A percentile compares a stretch with the other conserved stretches of the same genome.
Evolutionary conservation across 768 basidiomycete species (phyloP).

Genomic region (Clathrus columnatus): DNA sequence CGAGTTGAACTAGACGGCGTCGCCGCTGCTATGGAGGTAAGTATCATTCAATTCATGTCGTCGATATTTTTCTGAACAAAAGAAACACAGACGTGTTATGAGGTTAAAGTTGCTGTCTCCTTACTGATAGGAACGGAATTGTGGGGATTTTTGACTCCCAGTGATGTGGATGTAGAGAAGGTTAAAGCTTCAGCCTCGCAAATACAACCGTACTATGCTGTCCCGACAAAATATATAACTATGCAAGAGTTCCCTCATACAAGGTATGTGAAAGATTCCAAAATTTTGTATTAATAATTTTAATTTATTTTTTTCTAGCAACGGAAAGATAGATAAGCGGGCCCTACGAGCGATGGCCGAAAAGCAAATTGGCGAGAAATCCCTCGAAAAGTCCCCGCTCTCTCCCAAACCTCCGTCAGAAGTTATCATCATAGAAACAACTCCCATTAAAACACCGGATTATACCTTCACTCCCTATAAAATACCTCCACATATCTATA

Average conservation of each 20-base stretch:
- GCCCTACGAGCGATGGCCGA: conserved; percentile 16
- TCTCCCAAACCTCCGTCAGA: neutral
- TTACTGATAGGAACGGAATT: conserved; percentile 43
- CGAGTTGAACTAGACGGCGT: conserved; percentile 58
- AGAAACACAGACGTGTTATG: conserved; percentile 28
- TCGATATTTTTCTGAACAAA: neutral
- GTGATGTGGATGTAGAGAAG: conserved; percentile 25
- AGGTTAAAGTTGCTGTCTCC: conserved; percentile 39
- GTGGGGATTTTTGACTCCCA: conserved; percentile 48
- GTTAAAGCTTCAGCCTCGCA: conserved; percentile 38
- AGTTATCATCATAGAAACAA: neutral
- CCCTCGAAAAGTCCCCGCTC: neutral
- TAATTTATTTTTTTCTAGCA: conserved; percentile 22
- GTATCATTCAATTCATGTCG: neutral
- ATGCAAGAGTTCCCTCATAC: conserved; percentile 46
- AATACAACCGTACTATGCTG: conserved; percentile 52
- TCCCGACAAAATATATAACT: conserved; percentile 37
- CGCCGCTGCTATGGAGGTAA: conserved; percentile 49
- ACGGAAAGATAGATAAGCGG: conserved; percentile 27
- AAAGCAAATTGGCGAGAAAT: neutral
- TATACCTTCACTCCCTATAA: neutral
- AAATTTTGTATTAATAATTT: neutral
- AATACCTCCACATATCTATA: neutral
- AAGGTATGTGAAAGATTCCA: conserved; percentile 26
- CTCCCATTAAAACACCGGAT: neutral